These are phyloP conservation scores for Euryodendron excelsum DNA, from an alignment of 148 eudicot genomes.

Conservation along the genomic window DNA sequence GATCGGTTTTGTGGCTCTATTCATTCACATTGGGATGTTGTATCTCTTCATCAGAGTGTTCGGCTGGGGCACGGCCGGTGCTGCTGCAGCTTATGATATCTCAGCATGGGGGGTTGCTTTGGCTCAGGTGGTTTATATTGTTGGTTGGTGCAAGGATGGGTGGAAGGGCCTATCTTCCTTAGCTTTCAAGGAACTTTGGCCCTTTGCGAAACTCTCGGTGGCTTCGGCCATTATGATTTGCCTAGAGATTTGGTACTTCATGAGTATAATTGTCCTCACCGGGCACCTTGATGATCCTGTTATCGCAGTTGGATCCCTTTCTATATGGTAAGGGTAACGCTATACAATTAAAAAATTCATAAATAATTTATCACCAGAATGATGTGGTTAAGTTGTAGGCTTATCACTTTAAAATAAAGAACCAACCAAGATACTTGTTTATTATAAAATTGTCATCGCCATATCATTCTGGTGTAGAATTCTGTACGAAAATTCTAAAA, in stretches of 20 bases:
- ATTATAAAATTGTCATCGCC: no score
- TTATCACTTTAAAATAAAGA: no score
- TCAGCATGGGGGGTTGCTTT: conserved; percentile 78
- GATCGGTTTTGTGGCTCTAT: conserved; percentile 67
- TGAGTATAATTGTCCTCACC: conserved; percentile 92
- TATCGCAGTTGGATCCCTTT: conserved; percentile 86
- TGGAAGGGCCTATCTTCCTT: conserved; percentile 85
- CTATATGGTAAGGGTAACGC: conserved; percentile 59
- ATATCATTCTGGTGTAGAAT: no score
- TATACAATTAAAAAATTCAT: neutral
- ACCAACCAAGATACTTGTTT: no score
- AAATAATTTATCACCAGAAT: no score
- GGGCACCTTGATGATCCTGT: conserved; percentile 93
- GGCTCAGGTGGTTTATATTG: conserved; percentile 66
- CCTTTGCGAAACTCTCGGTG: conserved; percentile 63
- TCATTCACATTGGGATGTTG: conserved; percentile 50
- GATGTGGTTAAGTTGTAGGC: no score
- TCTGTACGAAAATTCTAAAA: no score
- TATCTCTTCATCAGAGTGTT: conserved; percentile 61
- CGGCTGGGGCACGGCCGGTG: conserved; percentile 76
- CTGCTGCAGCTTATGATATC: conserved; percentile 72
- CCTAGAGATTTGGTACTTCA: conserved; percentile 91
- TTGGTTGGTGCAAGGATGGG: conserved; percentile 77
- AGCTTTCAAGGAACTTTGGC: conserved; percentile 82
- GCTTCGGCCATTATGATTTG: conserved; percentile 96